These are phyloP conservation scores for Sisymbrium irio DNA, from an alignment of 345 rosid species.

Conservation along the genomic window DNA sequence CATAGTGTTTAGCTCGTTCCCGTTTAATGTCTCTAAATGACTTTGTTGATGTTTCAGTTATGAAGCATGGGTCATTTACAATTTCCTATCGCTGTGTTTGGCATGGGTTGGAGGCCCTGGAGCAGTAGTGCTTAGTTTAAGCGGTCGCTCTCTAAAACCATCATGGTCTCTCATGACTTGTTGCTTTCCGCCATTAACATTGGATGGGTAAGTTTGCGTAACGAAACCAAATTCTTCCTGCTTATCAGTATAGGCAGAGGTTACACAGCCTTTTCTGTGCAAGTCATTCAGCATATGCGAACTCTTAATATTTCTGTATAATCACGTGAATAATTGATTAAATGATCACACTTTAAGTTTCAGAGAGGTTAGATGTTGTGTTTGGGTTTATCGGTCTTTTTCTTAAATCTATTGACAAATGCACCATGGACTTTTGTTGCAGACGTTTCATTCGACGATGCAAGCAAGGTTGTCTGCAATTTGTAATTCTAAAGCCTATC, in stretches of 20 bases:
- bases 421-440: slow-evolving; percentile 19
- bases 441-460: slow-evolving; percentile 96
- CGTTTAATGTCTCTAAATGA: background rate
- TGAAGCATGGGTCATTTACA: slow-evolving; percentile 99
- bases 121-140: slow-evolving; percentile 87
- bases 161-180: slow-evolving; percentile 85
- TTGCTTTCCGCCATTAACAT: slow-evolving; percentile 73
- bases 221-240: background rate
- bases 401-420: slow-evolving; percentile 11
- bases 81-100: slow-evolving; percentile 80
- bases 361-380: background rate
- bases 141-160: slow-evolving; percentile 79
- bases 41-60: slow-evolving; percentile 55
- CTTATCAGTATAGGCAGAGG: background rate
- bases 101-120: slow-evolving; percentile 99
- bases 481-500: slow-evolving; percentile 94
- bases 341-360: background rate
- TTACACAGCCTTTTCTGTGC: slow-evolving; percentile 4
- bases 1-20: background rate
- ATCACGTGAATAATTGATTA: background rate
- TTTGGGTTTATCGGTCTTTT: background rate
- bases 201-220: slow-evolving; percentile 72
- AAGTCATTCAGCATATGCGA: background rate
- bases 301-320: background rate
- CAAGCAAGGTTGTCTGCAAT: slow-evolving; percentile 99